Evolutionary conservation across 2,329 filamentous ascomycete species (phyloP).

Genomic region (Stachybotrys chlorohalonatus): DNA sequence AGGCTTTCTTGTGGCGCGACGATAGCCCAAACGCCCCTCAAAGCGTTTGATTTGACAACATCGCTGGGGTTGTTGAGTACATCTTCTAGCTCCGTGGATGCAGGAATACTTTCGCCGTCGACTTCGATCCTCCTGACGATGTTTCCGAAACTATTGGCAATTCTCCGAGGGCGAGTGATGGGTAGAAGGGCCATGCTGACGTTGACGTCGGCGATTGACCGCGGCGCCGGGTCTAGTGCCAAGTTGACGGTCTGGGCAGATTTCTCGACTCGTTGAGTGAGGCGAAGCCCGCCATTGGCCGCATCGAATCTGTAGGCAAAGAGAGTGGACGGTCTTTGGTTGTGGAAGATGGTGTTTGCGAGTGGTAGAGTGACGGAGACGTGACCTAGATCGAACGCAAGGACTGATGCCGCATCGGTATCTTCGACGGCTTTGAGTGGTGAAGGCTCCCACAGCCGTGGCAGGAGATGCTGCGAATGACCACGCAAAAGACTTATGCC

Average conservation of each 20-base stretch:
- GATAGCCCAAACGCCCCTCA: constrained; percentile 62
- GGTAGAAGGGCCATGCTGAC: constrained; percentile 45
- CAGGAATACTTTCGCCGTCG: constrained; percentile 40
- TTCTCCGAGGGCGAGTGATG: constrained; percentile 51
- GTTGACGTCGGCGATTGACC: constrained; percentile 12
- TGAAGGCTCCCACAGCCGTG: constrained; percentile 31
- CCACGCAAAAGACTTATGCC: constrained; percentile 47
- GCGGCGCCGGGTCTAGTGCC: constrained; percentile 9
- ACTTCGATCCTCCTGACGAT: constrained; percentile 59
- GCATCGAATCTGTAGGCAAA: constrained; percentile 25
- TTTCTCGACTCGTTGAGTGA: constrained; percentile 23
- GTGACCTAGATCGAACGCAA: constrained; percentile 30
- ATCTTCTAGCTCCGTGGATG: constrained; percentile 62
- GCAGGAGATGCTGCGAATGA: constrained; percentile 28
- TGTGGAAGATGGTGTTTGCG: constrained; percentile 71
- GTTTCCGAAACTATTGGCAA: constrained; percentile 65
- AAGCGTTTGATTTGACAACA: neutral
- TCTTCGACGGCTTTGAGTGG: constrained; percentile 16
- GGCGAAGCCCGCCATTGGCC: constrained; percentile 6
- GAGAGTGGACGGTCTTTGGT: constrained; percentile 53
- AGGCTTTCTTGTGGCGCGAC: constrained; percentile 39
- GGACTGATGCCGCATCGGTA: constrained; percentile 26
- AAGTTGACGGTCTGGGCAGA: constrained; percentile 27
- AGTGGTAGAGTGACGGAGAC: constrained; percentile 50
- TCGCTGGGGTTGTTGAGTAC: neutral